Evolutionary conservation across 106 monocot genomes (phyloP).

Genomic region (Acanthochlamys bracteata): DNA sequence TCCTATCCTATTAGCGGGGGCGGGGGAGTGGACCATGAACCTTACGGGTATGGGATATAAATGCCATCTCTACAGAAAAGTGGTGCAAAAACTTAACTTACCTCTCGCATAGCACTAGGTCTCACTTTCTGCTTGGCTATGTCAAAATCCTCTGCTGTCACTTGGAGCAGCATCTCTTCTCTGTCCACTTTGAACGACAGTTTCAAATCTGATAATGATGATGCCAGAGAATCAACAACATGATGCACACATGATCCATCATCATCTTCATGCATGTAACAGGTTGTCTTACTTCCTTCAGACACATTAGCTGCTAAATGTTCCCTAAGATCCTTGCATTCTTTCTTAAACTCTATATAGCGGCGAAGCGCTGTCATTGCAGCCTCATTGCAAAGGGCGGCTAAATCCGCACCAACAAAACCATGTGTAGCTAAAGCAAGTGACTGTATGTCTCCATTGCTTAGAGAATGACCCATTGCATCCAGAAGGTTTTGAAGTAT

Average conservation of each 20-base stretch:
- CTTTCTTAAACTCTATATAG: slow-evolving; percentile 26
- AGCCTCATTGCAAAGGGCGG: slow-evolving; percentile 92
- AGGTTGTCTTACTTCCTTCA: not conserved
- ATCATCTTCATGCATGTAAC: slow-evolving; percentile 5
- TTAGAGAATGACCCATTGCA: slow-evolving; percentile 59
- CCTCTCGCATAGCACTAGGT: slow-evolving; percentile 98
- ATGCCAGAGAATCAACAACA: slow-evolving; percentile 35
- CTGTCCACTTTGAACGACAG: slow-evolving; percentile 20
- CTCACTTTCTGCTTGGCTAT: slow-evolving; percentile 86
- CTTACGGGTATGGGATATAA: no score
- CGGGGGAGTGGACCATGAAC: no score
- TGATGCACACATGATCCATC: slow-evolving; percentile 6
- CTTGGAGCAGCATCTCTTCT: slow-evolving; percentile 26
- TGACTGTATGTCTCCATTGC: slow-evolving; percentile 28
- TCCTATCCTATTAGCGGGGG: no score
- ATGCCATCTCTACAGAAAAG: no score
- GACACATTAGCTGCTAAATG: not conserved
- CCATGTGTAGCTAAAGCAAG: slow-evolving; percentile 89
- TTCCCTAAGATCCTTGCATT: not conserved
- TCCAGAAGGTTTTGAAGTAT: slow-evolving; percentile 59
- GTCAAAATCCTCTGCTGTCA: slow-evolving; percentile 66
- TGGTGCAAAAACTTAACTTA: no score
- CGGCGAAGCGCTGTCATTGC: slow-evolving; percentile 63
- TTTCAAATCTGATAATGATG: slow-evolving; percentile 50
- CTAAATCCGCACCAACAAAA: slow-evolving; percentile 96